Percentiles rank a stretch among this genome's conserved stretches.
phyloP scores from a whole-genome alignment of 2,329 filamentous ascomycete genomes.

The Verticillium zaregamsianum region DNA sequence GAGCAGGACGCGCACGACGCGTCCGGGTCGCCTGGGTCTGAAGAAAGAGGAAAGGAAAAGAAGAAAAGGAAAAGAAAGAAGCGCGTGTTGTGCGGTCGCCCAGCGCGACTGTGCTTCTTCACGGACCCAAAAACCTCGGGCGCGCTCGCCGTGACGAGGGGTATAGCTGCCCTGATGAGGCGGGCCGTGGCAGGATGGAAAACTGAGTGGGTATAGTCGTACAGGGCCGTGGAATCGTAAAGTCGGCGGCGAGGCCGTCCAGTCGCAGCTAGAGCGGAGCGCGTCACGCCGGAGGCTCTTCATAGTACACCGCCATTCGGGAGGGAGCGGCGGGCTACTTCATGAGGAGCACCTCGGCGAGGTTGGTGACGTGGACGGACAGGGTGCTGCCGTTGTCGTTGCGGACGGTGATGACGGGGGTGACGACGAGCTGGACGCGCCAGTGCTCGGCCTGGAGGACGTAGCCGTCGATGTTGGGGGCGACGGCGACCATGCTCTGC shows the following conservation, averaged over 20 bases:
- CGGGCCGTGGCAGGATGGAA: background rate
- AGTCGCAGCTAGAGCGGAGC: no score
- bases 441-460: conserved; percentile 46
- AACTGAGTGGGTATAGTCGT: background rate
- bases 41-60: background rate
- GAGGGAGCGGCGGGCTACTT: conserved; percentile 20
- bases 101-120: background rate
- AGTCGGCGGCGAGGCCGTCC: background rate
- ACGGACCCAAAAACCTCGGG: background rate
- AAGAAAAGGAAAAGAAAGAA: background rate
- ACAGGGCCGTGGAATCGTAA: background rate
- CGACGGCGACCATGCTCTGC: conserved; percentile 43
- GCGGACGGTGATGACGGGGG: conserved; percentile 49
- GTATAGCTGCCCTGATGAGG: background rate
- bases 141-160: background rate
- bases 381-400: conserved; percentile 45
- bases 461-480: conserved; percentile 33
- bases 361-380: conserved; percentile 36
- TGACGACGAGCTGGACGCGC: conserved; percentile 50
- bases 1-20: background rate
- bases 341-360: conserved; percentile 47
- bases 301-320: no score
- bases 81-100: background rate
- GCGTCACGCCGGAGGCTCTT: no score
- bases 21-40: background rate